These are phyloP conservation scores for Colletotrichum echinochloae DNA, from an alignment of 2,329 filamentous ascomycete genomes.

Conservation along the genomic window DNA sequence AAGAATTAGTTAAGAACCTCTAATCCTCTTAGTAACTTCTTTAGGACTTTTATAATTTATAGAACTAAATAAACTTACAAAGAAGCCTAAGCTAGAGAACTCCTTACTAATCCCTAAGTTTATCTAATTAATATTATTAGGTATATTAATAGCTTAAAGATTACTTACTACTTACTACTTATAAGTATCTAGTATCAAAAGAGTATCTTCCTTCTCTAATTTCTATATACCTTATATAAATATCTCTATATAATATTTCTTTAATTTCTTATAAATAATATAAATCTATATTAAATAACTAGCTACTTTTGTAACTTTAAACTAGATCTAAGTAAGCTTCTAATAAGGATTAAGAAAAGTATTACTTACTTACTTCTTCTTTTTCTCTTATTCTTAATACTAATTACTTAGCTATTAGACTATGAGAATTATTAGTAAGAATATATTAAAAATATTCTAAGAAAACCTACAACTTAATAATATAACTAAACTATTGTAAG, in stretches of 20 bases:
- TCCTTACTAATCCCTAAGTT: neutral
- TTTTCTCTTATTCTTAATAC: neutral
- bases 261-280: neutral
- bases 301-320: neutral
- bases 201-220: neutral
- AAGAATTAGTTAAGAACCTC: neutral
- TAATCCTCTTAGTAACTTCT: neutral
- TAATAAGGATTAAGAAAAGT: neutral
- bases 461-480: neutral
- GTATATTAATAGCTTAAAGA: neutral
- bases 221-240: neutral
- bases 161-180: neutral
- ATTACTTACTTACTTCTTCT: neutral
- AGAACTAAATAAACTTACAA: neutral
- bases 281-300: neutral
- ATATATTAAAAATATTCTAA: neutral
- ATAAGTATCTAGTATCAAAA: neutral
- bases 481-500: neutral
- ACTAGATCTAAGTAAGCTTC: too few species aligned
- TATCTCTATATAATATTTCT: neutral
- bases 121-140: neutral
- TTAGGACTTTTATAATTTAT: neutral
- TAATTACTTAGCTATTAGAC: neutral
- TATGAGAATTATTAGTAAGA: neutral
- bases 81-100: neutral